phyloP scores from a whole-genome alignment of 2,329 filamentous ascomycete species.

The Byssochlamys sp. region DNA sequence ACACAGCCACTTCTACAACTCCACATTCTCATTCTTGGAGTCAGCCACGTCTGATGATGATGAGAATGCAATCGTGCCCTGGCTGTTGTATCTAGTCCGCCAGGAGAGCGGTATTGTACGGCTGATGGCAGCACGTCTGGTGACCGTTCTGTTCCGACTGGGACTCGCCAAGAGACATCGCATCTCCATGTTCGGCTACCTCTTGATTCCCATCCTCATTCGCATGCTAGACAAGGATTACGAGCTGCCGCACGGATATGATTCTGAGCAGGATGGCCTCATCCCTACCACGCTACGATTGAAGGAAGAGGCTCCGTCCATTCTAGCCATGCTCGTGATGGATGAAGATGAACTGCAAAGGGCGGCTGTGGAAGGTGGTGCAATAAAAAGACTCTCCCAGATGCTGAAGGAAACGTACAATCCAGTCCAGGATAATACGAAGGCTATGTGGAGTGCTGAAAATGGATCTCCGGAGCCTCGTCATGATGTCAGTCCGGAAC shows the following conservation, averaged over 20 bases:
- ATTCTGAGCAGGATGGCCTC: conserved; percentile 28
- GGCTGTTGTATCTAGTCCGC: conserved; percentile 58
- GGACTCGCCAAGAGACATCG: conserved; percentile 56
- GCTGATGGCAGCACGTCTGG: conserved; percentile 58
- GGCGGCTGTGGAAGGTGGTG: conserved; percentile 63
- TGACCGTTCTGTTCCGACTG: conserved; percentile 60
- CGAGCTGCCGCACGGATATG: conserved; percentile 29
- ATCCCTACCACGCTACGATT: conserved; percentile 43
- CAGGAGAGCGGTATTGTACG: conserved; percentile 49
- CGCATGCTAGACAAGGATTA: conserved; percentile 52
- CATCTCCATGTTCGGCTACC: conserved; percentile 54
- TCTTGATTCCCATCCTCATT: conserved; percentile 62
- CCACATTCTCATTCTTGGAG: conserved; percentile 25
- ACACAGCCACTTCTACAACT: conserved; percentile 26
- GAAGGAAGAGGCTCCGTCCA: conserved; percentile 61
- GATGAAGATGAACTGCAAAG: conserved; percentile 73
- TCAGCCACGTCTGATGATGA: conserved; percentile 45
- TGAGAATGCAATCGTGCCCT: conserved; percentile 63
- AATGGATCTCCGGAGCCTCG: conserved; percentile 6
- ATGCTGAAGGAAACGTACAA: conserved; percentile 60
- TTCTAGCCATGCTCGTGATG: conserved; percentile 68
- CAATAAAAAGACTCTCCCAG: conserved; percentile 53
- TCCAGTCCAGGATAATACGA: conserved; percentile 39
- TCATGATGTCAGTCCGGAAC: conserved; percentile 20
- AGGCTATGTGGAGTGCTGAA: conserved; percentile 47